A percentile compares a stretch with the other conserved stretches of the same genome.
Conservation (phyloP, 2,329 filamentous ascomycete genomes). For the Sarocladium oryzae region DNA sequence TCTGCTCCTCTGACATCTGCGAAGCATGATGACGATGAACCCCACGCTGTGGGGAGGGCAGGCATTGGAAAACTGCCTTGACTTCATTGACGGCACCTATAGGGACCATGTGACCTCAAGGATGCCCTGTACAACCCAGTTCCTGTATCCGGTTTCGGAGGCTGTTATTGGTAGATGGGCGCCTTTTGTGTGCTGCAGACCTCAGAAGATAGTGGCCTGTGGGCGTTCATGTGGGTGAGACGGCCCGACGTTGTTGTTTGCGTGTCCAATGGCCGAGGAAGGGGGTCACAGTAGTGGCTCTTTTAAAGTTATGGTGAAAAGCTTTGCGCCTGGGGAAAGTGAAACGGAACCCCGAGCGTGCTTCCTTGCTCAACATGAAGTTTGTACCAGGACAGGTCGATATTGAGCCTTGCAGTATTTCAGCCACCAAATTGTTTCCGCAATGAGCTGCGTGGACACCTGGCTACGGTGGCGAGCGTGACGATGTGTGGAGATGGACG, state of each 20-base stretch:
- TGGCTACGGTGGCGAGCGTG: too few species aligned
- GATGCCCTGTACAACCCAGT: neutral
- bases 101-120: neutral
- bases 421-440: too few species aligned
- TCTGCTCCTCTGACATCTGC: neutral
- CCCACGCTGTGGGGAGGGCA: slow-evolving; percentile 6
- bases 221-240: slow-evolving; percentile 2
- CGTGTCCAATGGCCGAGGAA: neutral
- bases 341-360: neutral
- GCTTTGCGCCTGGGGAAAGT: too few species aligned
- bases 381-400: too few species aligned
- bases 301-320: neutral
- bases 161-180: neutral
- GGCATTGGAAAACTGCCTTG: neutral
- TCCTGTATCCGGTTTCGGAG: neutral
- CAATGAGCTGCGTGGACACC: neutral
- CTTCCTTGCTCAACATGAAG: neutral
- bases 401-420: too few species aligned
- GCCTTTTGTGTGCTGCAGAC: neutral
- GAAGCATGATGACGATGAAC: slow-evolving; percentile 8
- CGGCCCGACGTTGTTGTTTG: neutral
- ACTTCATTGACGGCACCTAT: neutral
- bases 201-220: neutral
- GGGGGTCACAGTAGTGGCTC: neutral
- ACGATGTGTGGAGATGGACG: neutral